phyloP scores from a whole-genome alignment of 192 early-diverging fungal species.

The Funneliformis mosseae region DNA sequence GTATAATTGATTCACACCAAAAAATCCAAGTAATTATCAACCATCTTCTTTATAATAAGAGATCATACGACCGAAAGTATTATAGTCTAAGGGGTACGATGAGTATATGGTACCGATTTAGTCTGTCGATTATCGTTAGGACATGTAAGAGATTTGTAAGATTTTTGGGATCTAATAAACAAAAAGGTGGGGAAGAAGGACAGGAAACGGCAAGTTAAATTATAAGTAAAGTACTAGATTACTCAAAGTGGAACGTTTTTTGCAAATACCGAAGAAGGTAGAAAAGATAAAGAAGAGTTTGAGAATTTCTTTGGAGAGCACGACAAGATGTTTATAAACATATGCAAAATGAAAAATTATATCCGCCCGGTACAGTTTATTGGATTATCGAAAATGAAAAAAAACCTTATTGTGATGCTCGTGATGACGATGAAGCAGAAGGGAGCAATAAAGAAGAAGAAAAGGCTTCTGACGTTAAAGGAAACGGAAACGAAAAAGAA shows the following conservation, averaged over 20 bases:
- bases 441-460: neutral
- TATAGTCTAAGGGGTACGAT: constrained; percentile 53
- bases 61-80: constrained; percentile 48
- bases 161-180: constrained; percentile 8
- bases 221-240: constrained; percentile 33
- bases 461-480: neutral
- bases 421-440: constrained; percentile 15
- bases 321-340: neutral
- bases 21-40: constrained; percentile 41
- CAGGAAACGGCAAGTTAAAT: constrained; percentile 28
- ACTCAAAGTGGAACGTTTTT: constrained; percentile 24
- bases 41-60: constrained; percentile 53
- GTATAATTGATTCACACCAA: constrained; percentile 43
- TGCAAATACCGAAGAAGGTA: neutral
- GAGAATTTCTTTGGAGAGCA: constrained; percentile 20
- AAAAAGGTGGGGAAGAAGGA: constrained; percentile 13
- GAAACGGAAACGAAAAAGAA: neutral
- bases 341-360: constrained; percentile 35
- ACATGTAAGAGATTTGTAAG: constrained; percentile 38
- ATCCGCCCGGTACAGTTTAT: constrained; percentile 49
- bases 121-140: constrained; percentile 42
- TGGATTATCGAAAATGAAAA: constrained; percentile 40
- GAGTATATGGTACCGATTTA: constrained; percentile 43
- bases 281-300: constrained; percentile 2
- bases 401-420: constrained; percentile 20